Base-by-base conservation (phyloP, 805 yeast species). In the Scheffersomyces ergatensis region DNA sequence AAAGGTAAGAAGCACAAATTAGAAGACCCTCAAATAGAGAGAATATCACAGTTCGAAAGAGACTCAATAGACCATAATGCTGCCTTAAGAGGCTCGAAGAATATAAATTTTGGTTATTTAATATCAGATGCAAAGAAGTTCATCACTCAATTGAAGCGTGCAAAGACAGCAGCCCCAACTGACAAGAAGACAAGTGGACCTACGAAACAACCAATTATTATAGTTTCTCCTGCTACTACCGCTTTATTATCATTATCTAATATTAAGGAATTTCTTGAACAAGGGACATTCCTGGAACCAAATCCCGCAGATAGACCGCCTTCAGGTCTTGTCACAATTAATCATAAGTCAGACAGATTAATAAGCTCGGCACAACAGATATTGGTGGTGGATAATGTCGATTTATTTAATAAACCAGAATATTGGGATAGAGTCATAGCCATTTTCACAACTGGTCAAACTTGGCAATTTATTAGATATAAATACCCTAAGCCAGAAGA, bases 371-470 rank as follows among this genome's bases (percentile, higher is more conserved):
- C 74, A 17, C 70, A 82, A 38, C 76, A 80, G 34, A 84, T 87
- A 53, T 72, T 89, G 51, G 85, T 93, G 40, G 97, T 90, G 24
- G 95, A 88, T 58, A 85, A 87, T 42, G 89, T 89, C 4, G 95
- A 89, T 39, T 77, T 82, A 64, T 70, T 70, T 50, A 83, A 86
- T 18, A 92, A 90, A 59, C 95, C 96, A 3, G 98, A 93, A 60
- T 89, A 93, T 65, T 93, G 99, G 99, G 95, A 89, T 57, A 77
- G 99, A 44, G 97, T 93, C 1, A 87, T 92, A 36, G 97, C 96
- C 0, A 86, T 93, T 29, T 84, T 93, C 67, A 92, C 97, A 14
- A 92, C 97, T 9, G 99, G 99, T 11, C 99, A 93, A 67, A 74
- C 83, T 40, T 93, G 99, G 99, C 99, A 93, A 66, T 88, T 93